phyloP scores from a whole-genome alignment of 179 eudicot species.

The Actinidia chinensis region DNA sequence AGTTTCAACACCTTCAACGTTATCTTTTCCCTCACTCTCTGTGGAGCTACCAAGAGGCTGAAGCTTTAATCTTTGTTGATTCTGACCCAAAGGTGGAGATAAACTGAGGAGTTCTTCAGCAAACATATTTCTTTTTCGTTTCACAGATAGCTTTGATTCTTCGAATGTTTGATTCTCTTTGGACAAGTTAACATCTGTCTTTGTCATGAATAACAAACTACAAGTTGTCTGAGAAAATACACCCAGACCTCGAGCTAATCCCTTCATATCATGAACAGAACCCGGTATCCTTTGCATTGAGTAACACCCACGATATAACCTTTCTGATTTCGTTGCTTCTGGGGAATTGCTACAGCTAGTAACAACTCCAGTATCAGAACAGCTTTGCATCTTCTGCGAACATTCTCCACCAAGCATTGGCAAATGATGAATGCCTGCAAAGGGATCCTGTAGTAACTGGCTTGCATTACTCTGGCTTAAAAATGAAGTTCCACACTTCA shows the following conservation, averaged over 20 bases:
- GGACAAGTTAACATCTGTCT: conserved; percentile 39
- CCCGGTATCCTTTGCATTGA: conserved; percentile 29
- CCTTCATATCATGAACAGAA: conserved; percentile 38
- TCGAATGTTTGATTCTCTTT: conserved; percentile 28
- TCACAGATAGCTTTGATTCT: conserved; percentile 25
- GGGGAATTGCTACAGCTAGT: conserved; percentile 20
- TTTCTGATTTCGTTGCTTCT: conserved; percentile 25
- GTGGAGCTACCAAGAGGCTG: conserved; percentile 52
- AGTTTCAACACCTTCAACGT: conserved; percentile 31
- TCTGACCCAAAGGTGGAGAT: conserved; percentile 26
- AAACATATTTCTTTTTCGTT: conserved; percentile 29
- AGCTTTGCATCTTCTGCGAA: conserved; percentile 24
- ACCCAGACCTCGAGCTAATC: conserved; percentile 40
- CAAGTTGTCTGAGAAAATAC: conserved; percentile 52
- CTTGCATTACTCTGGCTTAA: conserved; percentile 23
- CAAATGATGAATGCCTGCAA: conserved; percentile 26
- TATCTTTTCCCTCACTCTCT: conserved; percentile 51
- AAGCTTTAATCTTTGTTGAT: conserved; percentile 45
- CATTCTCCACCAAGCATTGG: conserved; percentile 30
- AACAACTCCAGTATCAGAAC: conserved; percentile 16
- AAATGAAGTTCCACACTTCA: conserved; percentile 10
- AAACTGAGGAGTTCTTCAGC: conserved; percentile 27
- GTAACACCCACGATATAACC: conserved; percentile 16
- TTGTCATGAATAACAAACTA: conserved; percentile 47
- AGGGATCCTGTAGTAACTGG: conserved; percentile 24